These are phyloP conservation scores for Ustilago nuda DNA, from an alignment of 1,284 basidiomycete species.

Conservation along the genomic window DNA sequence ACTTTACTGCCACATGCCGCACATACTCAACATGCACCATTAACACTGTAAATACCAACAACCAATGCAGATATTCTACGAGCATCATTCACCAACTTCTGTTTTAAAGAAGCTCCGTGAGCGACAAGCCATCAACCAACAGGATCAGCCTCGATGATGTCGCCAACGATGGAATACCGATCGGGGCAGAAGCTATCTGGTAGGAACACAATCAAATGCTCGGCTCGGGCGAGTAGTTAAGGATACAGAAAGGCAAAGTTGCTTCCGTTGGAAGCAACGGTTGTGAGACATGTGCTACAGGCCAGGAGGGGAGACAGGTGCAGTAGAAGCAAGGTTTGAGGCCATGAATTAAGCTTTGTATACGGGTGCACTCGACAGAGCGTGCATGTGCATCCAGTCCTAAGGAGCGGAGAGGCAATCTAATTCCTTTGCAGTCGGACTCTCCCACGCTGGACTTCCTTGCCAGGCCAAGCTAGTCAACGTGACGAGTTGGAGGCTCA, in stretches of 20 bases:
- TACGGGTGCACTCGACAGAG: not conserved
- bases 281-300: not conserved
- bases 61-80: constrained; percentile 10
- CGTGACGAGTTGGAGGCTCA: too few relatives aligned
- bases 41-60: constrained; percentile 1
- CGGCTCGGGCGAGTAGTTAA: not conserved
- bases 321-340: not conserved
- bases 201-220: not conserved
- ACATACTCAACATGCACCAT: not conserved
- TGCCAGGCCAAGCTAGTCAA: not conserved
- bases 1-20: not conserved
- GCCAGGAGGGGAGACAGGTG: not conserved
- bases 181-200: not conserved
- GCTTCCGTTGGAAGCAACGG: constrained; percentile 9
- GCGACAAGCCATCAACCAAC: not conserved
- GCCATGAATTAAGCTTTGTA: not conserved
- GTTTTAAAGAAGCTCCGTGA: not conserved
- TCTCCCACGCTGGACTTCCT: constrained; percentile 1
- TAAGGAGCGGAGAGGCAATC: constrained; percentile 1
- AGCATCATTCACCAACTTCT: not conserved
- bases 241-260: not conserved
- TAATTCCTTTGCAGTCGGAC: not conserved
- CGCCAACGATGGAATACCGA: not conserved
- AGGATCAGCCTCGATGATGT: not conserved
- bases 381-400: not conserved